These are phyloP conservation scores for Leccinum olivaceopallidum DNA, from an alignment of 768 basidiomycete species.

Conservation along the genomic window DNA sequence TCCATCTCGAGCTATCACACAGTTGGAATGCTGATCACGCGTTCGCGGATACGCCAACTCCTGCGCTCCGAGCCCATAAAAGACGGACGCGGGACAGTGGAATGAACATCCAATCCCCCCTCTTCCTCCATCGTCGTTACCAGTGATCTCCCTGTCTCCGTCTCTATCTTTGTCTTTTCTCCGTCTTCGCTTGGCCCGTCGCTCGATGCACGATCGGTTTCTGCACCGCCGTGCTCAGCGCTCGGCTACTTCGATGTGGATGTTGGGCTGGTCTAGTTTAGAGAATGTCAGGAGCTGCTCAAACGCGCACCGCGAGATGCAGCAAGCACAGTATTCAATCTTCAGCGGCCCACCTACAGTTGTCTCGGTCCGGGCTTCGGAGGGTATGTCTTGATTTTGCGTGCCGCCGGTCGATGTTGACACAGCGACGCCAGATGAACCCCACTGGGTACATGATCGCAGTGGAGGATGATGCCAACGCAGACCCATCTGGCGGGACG, in stretches of 20 bases:
- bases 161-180: neutral
- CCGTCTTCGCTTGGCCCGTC: neutral
- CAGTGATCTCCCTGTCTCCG: neutral
- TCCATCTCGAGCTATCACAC: neutral
- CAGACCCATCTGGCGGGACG: neutral
- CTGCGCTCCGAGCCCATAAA: neutral
- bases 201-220: neutral
- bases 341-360: too few relatives aligned
- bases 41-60: neutral
- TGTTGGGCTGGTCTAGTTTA: neutral
- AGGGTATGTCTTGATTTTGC: neutral
- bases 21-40: neutral
- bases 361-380: neutral
- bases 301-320: neutral
- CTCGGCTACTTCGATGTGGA: neutral
- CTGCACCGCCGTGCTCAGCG: neutral
- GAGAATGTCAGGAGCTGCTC: neutral
- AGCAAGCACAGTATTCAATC: neutral
- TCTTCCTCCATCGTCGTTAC: neutral
- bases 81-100: neutral
- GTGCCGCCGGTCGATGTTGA: neutral
- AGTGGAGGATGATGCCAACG: neutral
- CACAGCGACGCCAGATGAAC: neutral
- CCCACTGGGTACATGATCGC: neutral
- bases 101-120: neutral